Evolutionary conservation across 2,329 filamentous ascomycete species (phyloP), one percentile per base, ranked within the genome.

Genomic region (Lachnellula suecica): DNA sequence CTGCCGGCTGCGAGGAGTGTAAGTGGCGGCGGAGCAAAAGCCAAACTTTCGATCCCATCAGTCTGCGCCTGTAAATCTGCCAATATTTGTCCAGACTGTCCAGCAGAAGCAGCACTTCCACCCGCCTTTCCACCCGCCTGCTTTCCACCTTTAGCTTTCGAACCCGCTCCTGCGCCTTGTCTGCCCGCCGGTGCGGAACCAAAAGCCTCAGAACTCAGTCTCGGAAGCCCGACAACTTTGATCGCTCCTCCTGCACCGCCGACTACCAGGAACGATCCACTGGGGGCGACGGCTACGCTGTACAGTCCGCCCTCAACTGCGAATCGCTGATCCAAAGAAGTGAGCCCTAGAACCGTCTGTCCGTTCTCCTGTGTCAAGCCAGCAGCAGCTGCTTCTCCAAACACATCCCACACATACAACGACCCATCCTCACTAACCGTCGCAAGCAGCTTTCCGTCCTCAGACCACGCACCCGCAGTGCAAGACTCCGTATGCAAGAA

Each of bases 251-350:
- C 89, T 1, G 91, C 92, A 54, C 94, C 94, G 51, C 94, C 94
- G 1, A 91, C 89, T 0, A 90, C 93, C 1, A 91, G 84, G 58
- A 96, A 87, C 0, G 87, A 77, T 35, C 90, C 88, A 15, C 83
- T 84, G 0, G 92, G 91, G 5, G 93, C 87, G 59, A 97, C 77
- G 17, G 89, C 91, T 31, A 97, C 82, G 35, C 88, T 91, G 79
- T 91, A 97, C 1, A 99, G 77, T 1, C 94, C 94, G 22, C 93
- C 94, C 53, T 96, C 89, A 45, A 97, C 88, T 27, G 83, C 85
- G 74, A 99, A 99, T 43, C 94, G 85, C 74, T 96, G 89, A 72
- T 99, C 94, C 13, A 83, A 79, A 0, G 79, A 81, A 2, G 89
- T 96, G 42, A 97, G 77, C 0, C 84, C 85, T 6, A 97, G 83